Evolutionary conservation across 1,284 basidiomycete genomes (phyloP).

Genomic region (Pascua sp.): DNA sequence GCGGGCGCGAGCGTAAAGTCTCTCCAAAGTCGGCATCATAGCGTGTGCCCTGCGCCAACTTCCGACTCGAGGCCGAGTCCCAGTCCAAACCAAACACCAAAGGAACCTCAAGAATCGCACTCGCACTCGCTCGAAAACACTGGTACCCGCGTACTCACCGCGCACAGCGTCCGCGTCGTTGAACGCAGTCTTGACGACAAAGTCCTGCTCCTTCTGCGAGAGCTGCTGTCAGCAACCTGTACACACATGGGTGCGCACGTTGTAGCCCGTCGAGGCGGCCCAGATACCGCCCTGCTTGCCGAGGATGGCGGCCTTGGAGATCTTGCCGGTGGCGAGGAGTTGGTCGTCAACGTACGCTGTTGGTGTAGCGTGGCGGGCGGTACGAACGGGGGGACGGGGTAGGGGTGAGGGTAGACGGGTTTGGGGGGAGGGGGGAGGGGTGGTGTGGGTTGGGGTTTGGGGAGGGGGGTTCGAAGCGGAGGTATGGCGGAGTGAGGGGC

Average conservation of each 20-base stretch:
- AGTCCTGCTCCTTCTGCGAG: slow-evolving; percentile 68
- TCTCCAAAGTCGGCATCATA: too few species aligned
- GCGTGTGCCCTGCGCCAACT: too few species aligned
- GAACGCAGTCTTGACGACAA: slow-evolving; percentile 59
- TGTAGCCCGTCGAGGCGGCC: slow-evolving; percentile 73
- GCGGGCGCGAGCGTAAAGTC: too few species aligned
- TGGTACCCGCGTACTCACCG: slow-evolving; percentile 33
- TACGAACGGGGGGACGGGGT: too few species aligned
- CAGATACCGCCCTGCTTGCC: slow-evolving; percentile 83
- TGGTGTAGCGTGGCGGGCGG: background rate
- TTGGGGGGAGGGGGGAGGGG: too few species aligned
- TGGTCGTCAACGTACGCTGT: slow-evolving; percentile 83
- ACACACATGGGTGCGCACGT: slow-evolving; percentile 54
- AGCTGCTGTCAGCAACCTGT: slow-evolving; percentile 55
- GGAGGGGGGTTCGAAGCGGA: background rate
- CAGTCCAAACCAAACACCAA: too few species aligned
- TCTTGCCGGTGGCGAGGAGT: slow-evolving; percentile 72
- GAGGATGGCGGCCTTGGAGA: slow-evolving; percentile 77
- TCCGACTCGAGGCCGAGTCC: too few species aligned
- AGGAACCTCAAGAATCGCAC: too few species aligned
- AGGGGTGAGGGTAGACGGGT: too few species aligned
- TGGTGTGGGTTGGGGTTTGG: too few species aligned
- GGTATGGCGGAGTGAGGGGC: too few species aligned
- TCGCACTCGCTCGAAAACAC: background rate
- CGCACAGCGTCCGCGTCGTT: slow-evolving; percentile 53